Conservation (phyloP, 257 asterid species). For the Solanum neorickii region DNA sequence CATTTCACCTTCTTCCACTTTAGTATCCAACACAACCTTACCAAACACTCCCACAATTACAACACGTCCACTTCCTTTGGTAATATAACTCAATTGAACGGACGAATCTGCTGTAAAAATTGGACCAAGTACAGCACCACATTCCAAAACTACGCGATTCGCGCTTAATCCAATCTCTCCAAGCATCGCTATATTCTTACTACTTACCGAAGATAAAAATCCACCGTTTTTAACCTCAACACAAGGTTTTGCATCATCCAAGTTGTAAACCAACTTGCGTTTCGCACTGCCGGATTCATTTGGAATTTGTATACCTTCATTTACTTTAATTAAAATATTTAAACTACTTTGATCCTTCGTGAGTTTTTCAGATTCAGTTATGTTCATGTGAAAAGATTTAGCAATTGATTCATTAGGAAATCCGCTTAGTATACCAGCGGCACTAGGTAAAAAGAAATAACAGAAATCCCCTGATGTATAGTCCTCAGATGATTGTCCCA, state of each 20-base stretch:
- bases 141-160: conserved; percentile 4
- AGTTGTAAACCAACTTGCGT: neutral
- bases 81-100: conserved; percentile 7
- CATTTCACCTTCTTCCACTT: conserved; percentile 13
- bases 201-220: neutral
- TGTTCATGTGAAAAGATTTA: conserved; percentile 3
- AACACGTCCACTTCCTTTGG: conserved; percentile 21
- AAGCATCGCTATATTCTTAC: conserved; percentile 2
- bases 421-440: conserved; percentile 13
- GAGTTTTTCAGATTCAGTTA: conserved; percentile 9
- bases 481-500: neutral
- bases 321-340: conserved; percentile 3
- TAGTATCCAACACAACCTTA: conserved; percentile 7
- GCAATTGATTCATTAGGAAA: conserved; percentile 19
- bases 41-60: conserved; percentile 27
- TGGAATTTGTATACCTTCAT: conserved; percentile 4
- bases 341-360: conserved; percentile 13
- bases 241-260: neutral
- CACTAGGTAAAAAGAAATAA: conserved; percentile 29
- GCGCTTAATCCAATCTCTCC: conserved; percentile 16
- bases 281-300: neutral
- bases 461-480: conserved; percentile 1
- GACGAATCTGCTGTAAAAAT: conserved; percentile 9
- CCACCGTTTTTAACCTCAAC: neutral
- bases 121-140: conserved; percentile 7